Percentiles rank a stretch among this genome's conserved stretches.
Evolutionary conservation across 2,329 filamentous ascomycete species (phyloP).

Genomic region (Verticillium klebahnii): DNA sequence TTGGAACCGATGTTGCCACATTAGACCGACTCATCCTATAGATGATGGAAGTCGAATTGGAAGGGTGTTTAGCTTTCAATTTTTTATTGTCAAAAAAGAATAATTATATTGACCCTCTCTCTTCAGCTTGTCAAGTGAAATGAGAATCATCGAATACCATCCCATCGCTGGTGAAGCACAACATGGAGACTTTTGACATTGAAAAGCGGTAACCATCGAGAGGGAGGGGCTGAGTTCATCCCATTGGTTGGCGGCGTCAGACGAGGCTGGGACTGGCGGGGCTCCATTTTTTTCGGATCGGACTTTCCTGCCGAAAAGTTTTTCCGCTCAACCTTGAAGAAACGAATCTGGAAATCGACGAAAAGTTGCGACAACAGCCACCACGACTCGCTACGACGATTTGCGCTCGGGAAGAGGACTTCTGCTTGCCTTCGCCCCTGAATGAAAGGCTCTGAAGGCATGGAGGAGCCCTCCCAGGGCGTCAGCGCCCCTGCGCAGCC

Average conservation of each 20-base stretch:
- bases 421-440: constrained; percentile 10
- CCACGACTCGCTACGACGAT: not conserved
- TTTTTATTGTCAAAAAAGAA: no score
- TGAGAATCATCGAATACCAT: no score
- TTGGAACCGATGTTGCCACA: no score
- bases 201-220: not conserved
- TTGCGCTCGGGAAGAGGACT: not conserved
- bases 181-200: no score
- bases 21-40: no score
- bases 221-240: not conserved
- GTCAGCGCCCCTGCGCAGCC: not conserved
- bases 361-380: constrained; percentile 1
- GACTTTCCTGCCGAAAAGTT: constrained; percentile 35
- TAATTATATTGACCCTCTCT: no score
- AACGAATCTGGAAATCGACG: not conserved
- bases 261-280: not conserved
- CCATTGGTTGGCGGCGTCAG: not conserved
- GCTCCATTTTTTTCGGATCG: constrained; percentile 9
- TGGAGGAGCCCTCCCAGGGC: constrained; percentile 4
- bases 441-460: constrained; percentile 21
- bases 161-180: no score
- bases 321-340: constrained; percentile 27
- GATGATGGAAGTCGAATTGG: no score
- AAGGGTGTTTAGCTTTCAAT: no score
- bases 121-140: no score